These are phyloP conservation scores for Leptomonas seymouri DNA, from an alignment of 208 protist species.

Conservation along the genomic window DNA sequence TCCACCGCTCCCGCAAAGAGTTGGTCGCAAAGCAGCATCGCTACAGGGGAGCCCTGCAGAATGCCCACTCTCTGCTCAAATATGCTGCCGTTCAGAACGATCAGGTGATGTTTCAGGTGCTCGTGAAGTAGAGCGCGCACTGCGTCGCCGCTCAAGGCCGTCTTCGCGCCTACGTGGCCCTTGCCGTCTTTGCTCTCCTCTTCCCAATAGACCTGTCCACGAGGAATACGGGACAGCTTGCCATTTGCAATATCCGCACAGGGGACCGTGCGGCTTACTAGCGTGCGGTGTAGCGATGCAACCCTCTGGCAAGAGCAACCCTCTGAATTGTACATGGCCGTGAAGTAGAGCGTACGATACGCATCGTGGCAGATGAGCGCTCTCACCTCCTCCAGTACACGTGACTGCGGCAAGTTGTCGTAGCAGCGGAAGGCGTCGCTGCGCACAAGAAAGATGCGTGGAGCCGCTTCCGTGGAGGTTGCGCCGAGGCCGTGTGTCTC, in stretches of 20 bases:
- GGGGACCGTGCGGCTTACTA: conserved; percentile 31
- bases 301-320: background rate
- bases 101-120: conserved; percentile 53
- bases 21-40: conserved; percentile 76
- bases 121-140: conserved; percentile 42
- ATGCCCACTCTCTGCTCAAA: conserved; percentile 63
- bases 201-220: conserved; percentile 49
- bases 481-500: background rate
- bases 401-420: conserved; percentile 63
- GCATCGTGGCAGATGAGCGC: conserved; percentile 45
- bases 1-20: conserved; percentile 48
- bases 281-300: conserved; percentile 19
- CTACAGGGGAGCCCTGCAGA: conserved; percentile 73
- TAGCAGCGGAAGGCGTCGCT: conserved; percentile 74
- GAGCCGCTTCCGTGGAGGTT: background rate
- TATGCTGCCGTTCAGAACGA: conserved; percentile 39
- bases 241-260: conserved; percentile 20
- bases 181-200: conserved; percentile 16
- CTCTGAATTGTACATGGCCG: background rate
- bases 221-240: conserved; percentile 41
- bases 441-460: conserved; percentile 29
- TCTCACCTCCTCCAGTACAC: conserved; percentile 41
- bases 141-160: conserved; percentile 23
- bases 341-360: conserved; percentile 48
- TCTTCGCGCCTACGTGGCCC: background rate